These are phyloP conservation scores for Allantophomopsis cytisporea DNA, from an alignment of 2,329 filamentous ascomycete species.

Conservation along the genomic window DNA sequence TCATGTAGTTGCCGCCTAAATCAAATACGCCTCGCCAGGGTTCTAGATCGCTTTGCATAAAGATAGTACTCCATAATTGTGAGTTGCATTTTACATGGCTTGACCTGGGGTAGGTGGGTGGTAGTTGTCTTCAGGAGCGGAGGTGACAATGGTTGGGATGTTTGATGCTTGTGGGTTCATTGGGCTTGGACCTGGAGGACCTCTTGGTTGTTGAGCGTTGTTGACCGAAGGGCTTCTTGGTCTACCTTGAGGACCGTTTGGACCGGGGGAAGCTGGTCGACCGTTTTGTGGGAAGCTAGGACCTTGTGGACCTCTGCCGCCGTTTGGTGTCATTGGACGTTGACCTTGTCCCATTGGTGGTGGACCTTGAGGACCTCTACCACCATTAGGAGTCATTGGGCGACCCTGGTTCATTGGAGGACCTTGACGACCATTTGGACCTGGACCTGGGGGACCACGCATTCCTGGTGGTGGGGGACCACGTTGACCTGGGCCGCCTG, in stretches of 20 bases:
- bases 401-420: slow-evolving; percentile 9
- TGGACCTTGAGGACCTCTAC: background rate
- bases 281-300: slow-evolving; percentile 3
- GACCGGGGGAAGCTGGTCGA: slow-evolving; percentile 1
- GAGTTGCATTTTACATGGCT: too few relatives aligned
- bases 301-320: slow-evolving; percentile 2
- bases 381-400: slow-evolving; percentile 6
- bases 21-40: too few relatives aligned
- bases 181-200: slow-evolving; percentile 11
- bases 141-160: slow-evolving; percentile 3
- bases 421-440: slow-evolving; percentile 4
- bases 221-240: slow-evolving; percentile 9
- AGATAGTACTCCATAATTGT: too few relatives aligned
- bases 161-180: slow-evolving; percentile 10
- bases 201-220: slow-evolving; percentile 9
- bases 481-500: slow-evolving; percentile 8
- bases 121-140: slow-evolving; percentile 1
- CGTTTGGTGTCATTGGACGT: slow-evolving; percentile 1
- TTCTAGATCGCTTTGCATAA: too few relatives aligned
- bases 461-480: slow-evolving; percentile 8
- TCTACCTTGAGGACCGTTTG: slow-evolving; percentile 4
- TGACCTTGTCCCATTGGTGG: background rate
- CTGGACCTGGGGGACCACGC: slow-evolving; percentile 4
- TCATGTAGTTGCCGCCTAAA: too few relatives aligned
- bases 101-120: too few relatives aligned